phyloP scores from a whole-genome alignment of 306 rosid genomes.

The Amphicarpaea edgeworthii region DNA sequence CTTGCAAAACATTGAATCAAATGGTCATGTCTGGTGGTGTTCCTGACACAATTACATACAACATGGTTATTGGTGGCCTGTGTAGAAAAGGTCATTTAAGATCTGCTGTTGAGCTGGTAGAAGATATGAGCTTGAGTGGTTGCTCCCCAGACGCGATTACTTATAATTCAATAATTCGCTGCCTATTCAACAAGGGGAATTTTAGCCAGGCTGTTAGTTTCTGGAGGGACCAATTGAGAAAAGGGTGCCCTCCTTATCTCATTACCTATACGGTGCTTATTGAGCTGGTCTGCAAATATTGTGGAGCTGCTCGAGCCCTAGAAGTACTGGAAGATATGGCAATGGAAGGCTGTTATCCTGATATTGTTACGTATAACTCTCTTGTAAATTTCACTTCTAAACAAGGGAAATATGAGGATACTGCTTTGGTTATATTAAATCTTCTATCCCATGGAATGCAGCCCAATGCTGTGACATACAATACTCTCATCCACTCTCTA shows the following conservation, averaged over 20 bases:
- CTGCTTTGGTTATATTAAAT: slow-evolving; percentile 61
- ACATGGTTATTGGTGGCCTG: slow-evolving; percentile 74
- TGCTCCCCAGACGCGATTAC: slow-evolving; percentile 88
- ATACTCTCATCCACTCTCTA: slow-evolving; percentile 79
- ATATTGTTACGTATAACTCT: slow-evolving; percentile 77
- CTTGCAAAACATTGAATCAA: slow-evolving; percentile 61
- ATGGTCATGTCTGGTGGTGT: slow-evolving; percentile 86
- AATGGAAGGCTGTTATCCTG: slow-evolving; percentile 85
- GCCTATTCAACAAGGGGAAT: slow-evolving; percentile 63
- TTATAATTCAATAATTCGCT: slow-evolving; percentile 76
- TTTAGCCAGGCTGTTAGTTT: slow-evolving; percentile 69
- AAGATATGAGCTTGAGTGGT: slow-evolving; percentile 84
- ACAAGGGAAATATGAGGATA: slow-evolving; percentile 67
- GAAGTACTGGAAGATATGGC: slow-evolving; percentile 87
- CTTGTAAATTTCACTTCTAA: slow-evolving; percentile 72
- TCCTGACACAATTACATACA: slow-evolving; percentile 81
- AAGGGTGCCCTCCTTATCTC: slow-evolving; percentile 87
- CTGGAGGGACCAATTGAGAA: slow-evolving; percentile 84
- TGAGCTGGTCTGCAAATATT: slow-evolving; percentile 74
- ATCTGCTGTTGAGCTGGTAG: slow-evolving; percentile 70
- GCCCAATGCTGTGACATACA: slow-evolving; percentile 79
- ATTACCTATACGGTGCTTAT: slow-evolving; percentile 79
- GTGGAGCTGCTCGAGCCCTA: slow-evolving; percentile 68
- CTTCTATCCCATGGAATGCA: slow-evolving; percentile 65
- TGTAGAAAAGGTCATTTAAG: slow-evolving; percentile 68